Evolutionary conservation across 2,329 filamentous ascomycete genomes (phyloP).

Genomic region (Pezicula radicicola): DNA sequence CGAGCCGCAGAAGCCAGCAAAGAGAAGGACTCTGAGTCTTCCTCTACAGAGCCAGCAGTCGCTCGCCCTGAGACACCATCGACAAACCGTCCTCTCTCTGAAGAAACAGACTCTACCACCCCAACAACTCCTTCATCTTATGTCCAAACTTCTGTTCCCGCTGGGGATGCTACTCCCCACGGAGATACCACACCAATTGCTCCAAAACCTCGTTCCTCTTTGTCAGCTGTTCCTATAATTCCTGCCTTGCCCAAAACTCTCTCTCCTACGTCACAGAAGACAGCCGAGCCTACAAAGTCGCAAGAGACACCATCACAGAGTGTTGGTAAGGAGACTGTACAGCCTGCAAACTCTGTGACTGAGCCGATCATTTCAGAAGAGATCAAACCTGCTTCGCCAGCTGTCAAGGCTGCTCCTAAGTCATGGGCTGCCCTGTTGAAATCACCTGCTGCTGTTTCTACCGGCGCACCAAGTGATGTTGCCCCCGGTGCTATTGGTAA

Average conservation of each 20-base stretch:
- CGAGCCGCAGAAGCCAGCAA: slow-evolving; percentile 7
- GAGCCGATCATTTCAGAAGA: slow-evolving; percentile 10
- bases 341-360: not conserved
- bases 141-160: slow-evolving; percentile 21
- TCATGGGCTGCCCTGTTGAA: slow-evolving; percentile 70
- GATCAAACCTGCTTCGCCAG: slow-evolving; percentile 35
- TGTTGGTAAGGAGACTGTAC: not conserved
- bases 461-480: slow-evolving; percentile 32
- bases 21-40: slow-evolving; percentile 1
- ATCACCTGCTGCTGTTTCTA: slow-evolving; percentile 36
- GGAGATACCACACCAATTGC: slow-evolving; percentile 23
- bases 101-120: slow-evolving; percentile 39
- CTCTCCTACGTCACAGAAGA: slow-evolving; percentile 24
- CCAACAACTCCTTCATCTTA: slow-evolving; percentile 52
- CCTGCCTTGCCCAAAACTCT: slow-evolving; percentile 37
- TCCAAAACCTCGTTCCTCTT: slow-evolving; percentile 26
- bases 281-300: slow-evolving; percentile 6
- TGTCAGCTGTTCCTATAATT: slow-evolving; percentile 46
- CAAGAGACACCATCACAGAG: slow-evolving; percentile 8
- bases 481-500: not conserved
- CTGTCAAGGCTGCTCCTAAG: slow-evolving; percentile 47
- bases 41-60: slow-evolving; percentile 34
- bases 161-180: slow-evolving; percentile 3
- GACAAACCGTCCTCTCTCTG: slow-evolving; percentile 35
- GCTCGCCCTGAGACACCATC: slow-evolving; percentile 44